phyloP scores from a whole-genome alignment of 1,139 yeast species.

The Yamadazyma buinensis region DNA sequence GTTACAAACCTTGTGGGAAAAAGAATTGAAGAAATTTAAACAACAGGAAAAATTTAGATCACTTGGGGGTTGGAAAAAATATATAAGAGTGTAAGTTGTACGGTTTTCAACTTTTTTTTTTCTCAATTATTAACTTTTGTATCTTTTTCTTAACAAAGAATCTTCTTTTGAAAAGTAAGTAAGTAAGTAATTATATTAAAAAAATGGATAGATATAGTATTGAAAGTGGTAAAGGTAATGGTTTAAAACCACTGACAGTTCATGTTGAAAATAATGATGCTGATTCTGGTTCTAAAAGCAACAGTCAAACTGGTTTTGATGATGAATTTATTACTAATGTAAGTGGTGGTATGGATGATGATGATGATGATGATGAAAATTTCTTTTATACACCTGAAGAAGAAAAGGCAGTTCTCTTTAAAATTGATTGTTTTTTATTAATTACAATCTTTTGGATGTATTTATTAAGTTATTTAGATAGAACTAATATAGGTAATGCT shows the following conservation, averaged over 20 bases:
- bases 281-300: not conserved
- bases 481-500: conserved; percentile 23
- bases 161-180: no score
- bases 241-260: not conserved
- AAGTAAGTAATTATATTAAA: no score
- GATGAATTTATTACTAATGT: not conserved
- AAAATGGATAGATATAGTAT: no score
- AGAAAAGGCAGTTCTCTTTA: conserved; percentile 8
- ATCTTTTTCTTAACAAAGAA: no score
- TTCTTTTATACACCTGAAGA: conserved; percentile 8
- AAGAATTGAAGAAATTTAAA: no score
- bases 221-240: no score
- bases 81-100: no score
- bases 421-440: conserved; percentile 21
- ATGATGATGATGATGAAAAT: conserved; percentile 3
- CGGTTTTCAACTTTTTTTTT: no score
- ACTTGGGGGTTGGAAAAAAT: no score
- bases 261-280: conserved; percentile 1
- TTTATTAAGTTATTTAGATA: conserved; percentile 16
- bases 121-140: no score
- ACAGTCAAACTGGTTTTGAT: not conserved
- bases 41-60: no score
- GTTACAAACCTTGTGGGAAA: no score
- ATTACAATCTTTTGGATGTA: conserved; percentile 16
- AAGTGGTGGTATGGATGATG: not conserved